phyloP scores from a whole-genome alignment of 768 basidiomycete species.

The Hirschioporus abietinus region DNA sequence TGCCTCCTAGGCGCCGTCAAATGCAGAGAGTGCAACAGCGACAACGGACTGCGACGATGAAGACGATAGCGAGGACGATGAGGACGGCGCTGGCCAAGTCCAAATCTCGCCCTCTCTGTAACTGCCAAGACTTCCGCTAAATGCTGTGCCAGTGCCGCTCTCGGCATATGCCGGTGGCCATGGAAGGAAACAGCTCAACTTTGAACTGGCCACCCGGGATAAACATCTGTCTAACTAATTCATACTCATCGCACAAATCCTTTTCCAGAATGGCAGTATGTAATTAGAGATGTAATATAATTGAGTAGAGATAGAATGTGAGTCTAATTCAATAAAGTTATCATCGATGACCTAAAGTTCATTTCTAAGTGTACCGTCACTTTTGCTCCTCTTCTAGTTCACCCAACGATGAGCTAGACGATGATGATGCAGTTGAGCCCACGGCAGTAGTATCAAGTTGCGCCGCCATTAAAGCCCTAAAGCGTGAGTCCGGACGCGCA shows the following conservation, averaged over 20 bases:
- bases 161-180: background rate
- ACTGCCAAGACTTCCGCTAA: background rate
- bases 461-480: slow-evolving; percentile 85
- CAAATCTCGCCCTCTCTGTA: background rate
- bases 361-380: background rate
- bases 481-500: slow-evolving; percentile 66
- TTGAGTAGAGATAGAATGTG: background rate
- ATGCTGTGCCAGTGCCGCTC: background rate
- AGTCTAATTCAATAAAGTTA: slow-evolving; percentile 1
- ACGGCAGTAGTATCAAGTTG: slow-evolving; percentile 52
- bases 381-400: background rate
- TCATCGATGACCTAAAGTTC: background rate
- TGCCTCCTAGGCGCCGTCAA: background rate
- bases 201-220: too few relatives aligned
- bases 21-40: background rate
- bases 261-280: too few relatives aligned
- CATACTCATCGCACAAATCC: too few relatives aligned
- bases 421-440: background rate
- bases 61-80: background rate
- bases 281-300: background rate
- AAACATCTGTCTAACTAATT: too few relatives aligned
- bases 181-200: too few relatives aligned
- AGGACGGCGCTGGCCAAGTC: background rate
- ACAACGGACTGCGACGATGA: background rate
- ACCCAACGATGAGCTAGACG: background rate